A percentile compares a stretch with the other conserved stretches of the same genome.
phyloP scores from a whole-genome alignment of 1,139 yeast genomes.

The Pichia sp. region DNA sequence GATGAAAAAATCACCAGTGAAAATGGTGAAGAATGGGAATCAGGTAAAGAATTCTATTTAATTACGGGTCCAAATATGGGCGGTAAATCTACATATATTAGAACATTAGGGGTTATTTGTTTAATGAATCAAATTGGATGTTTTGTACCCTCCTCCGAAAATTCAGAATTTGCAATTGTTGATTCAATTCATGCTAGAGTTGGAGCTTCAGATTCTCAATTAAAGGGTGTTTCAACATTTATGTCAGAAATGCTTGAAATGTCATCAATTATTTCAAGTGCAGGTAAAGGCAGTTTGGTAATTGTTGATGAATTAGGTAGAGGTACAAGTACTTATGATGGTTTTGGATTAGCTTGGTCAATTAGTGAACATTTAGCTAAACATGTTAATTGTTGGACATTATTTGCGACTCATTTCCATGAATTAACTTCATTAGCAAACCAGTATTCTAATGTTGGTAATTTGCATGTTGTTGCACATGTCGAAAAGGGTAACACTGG shows the following conservation, averaged over 20 bases:
- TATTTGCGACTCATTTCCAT: conserved; percentile 97
- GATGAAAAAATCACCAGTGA: conserved; percentile 2
- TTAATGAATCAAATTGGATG: conserved; percentile 91
- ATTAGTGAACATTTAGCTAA: conserved; percentile 79
- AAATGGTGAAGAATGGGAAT: conserved; percentile 41
- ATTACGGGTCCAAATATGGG: conserved; percentile 99
- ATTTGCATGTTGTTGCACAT: conserved; percentile 92
- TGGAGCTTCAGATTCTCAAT: conserved; percentile 98
- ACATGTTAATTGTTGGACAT: conserved; percentile 65
- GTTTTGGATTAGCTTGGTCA: conserved; percentile 96
- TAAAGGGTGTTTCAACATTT: conserved; percentile 92
- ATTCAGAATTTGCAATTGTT: conserved; percentile 71
- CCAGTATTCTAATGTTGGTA: conserved; percentile 55
- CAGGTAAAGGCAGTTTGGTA: conserved; percentile 75
- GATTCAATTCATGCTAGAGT: conserved; percentile 93
- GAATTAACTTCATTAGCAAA: conserved; percentile 78
- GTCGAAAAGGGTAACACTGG: conserved; percentile 40
- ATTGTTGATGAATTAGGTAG: conserved; percentile 94
- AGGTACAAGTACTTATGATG: conserved; percentile 96
- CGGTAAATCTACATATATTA: conserved; percentile 90
- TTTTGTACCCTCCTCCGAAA: conserved; percentile 66
- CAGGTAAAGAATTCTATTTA: conserved; percentile 59
- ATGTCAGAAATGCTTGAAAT: conserved; percentile 99
- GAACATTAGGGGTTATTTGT: conserved; percentile 86
- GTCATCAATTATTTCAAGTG: conserved; percentile 81